Base-by-base conservation (phyloP, 805 yeast genomes). In the Nakazawaea anatomiae region DNA sequence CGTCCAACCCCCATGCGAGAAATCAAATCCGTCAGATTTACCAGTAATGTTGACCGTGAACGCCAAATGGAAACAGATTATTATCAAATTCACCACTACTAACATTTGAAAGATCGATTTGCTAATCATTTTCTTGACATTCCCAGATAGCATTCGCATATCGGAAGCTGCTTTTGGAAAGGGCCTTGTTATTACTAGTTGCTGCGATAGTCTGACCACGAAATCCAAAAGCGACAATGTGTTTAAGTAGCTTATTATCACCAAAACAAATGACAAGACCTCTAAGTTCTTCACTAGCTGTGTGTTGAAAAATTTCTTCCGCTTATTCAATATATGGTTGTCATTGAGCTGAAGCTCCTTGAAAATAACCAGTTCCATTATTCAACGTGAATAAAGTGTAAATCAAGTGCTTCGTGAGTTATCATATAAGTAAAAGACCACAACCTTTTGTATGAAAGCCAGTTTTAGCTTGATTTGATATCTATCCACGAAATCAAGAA, bases 291-390 rank as follows among this genome's bases (percentile, higher is more conserved):
- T 61, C 25, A 69, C 58, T 8, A 78, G 55, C 39, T 74, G 68
- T 29, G 60, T 58, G 10, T 69, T 57, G 53, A 75, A 75, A 51
- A 61, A 68, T 53, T 66, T 64, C 61, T 71, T 74, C 46, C 78
- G 66, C 54, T 72, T 71, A 52, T 74, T 75, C 9, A 74, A 64
- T 28, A 69, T 63, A 28, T 67, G 57, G 5, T 66, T 66, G 57
- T 76, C 74, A 59, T 76, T 74, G 12, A 57, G 55, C 36, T 65
- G 54, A 4, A 77, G 67, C 59, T 76, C 73, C 43, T 71, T 57
- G 31, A 44, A 47, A 44, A 59, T 10, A 39, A 36, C 29, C 18
- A 18, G 32, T 14, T 42, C 27, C 12, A 31, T 6, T 6, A 6
- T 43, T 71, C 9, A 62, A 64, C 0, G 71, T 59, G 3, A 75